These are phyloP conservation scores for Actinomucor elegans DNA, from an alignment of 371 early-diverging fungal species.

Conservation along the genomic window DNA sequence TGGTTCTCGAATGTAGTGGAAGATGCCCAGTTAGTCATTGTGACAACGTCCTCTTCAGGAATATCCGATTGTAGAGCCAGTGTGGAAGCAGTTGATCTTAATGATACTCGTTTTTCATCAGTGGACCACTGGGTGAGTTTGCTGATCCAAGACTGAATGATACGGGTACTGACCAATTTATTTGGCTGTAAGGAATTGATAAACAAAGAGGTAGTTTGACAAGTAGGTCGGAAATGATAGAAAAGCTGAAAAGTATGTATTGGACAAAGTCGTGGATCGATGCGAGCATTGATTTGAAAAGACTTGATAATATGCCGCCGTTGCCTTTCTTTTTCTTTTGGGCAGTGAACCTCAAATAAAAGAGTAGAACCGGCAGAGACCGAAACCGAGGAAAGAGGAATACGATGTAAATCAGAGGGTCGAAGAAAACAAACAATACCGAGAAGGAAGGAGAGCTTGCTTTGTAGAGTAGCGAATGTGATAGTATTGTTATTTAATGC, in stretches of 20 bases:
- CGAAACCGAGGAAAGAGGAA: background rate
- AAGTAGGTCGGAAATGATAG: background rate
- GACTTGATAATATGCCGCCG: constrained; percentile 9
- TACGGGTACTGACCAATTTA: background rate
- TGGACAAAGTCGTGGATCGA: background rate
- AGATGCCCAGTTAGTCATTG: constrained; percentile 16
- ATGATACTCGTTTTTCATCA: background rate
- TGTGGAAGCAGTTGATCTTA: constrained; percentile 3
- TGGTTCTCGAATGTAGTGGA: constrained; percentile 5
- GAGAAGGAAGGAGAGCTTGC: constrained; percentile 16
- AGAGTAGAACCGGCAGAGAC: background rate
- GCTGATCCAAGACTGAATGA: background rate
- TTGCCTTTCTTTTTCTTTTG: constrained; percentile 12
- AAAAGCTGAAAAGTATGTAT: background rate
- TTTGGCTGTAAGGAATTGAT: background rate
- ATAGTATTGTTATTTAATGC: background rate
- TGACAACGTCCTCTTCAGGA: constrained; percentile 5
- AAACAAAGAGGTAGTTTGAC: background rate
- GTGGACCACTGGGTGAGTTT: background rate
- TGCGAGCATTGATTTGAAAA: background rate
- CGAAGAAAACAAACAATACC: constrained; percentile 13
- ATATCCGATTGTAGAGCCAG: constrained; percentile 4
- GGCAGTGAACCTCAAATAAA: background rate
- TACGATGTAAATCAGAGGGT: constrained; percentile 14
- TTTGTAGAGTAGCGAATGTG: background rate